phyloP scores from a whole-genome alignment of 2,329 filamentous ascomycete genomes.

The Orbilia javanica region DNA sequence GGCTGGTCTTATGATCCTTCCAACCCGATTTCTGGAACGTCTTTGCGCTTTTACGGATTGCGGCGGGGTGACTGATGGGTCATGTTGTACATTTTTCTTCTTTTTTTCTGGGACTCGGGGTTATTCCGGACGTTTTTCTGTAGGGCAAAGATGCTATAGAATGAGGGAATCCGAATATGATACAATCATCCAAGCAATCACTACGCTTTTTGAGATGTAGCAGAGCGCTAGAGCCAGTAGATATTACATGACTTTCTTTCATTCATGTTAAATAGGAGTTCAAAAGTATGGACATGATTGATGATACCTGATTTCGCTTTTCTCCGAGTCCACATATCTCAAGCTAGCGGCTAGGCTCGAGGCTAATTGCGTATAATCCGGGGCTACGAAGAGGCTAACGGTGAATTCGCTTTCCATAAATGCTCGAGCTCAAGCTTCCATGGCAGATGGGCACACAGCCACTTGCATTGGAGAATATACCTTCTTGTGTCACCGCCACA shows the following conservation, averaged over 20 bases:
- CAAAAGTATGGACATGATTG: slow-evolving; percentile 11
- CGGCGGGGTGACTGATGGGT: slow-evolving; percentile 33
- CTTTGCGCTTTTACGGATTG: slow-evolving; percentile 31
- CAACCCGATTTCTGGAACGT: slow-evolving; percentile 37
- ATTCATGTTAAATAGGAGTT: slow-evolving; percentile 28
- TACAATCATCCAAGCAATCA: slow-evolving; percentile 14
- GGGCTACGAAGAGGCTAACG: neutral
- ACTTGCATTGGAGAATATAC: no score
- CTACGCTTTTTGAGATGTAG: neutral
- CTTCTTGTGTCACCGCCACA: neutral
- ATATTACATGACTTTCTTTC: slow-evolving; percentile 6
- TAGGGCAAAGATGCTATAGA: slow-evolving; percentile 28
- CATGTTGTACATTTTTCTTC: slow-evolving; percentile 43
- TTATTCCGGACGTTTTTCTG: slow-evolving; percentile 30
- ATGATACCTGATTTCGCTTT: neutral
- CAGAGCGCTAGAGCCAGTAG: neutral
- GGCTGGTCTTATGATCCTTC: slow-evolving; percentile 28
- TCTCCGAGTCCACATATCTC: neutral
- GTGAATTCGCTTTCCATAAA: no score
- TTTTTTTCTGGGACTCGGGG: slow-evolving; percentile 33
- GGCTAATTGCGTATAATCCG: neutral
- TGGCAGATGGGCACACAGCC: no score
- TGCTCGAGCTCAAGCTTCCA: no score
- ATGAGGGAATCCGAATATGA: slow-evolving; percentile 51
- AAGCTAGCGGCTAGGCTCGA: no score